A percentile compares a stretch with the other conserved stretches of the same genome.
phyloP scores from a whole-genome alignment of 192 early-diverging fungal species.

The Chytriomyces confervae region DNA sequence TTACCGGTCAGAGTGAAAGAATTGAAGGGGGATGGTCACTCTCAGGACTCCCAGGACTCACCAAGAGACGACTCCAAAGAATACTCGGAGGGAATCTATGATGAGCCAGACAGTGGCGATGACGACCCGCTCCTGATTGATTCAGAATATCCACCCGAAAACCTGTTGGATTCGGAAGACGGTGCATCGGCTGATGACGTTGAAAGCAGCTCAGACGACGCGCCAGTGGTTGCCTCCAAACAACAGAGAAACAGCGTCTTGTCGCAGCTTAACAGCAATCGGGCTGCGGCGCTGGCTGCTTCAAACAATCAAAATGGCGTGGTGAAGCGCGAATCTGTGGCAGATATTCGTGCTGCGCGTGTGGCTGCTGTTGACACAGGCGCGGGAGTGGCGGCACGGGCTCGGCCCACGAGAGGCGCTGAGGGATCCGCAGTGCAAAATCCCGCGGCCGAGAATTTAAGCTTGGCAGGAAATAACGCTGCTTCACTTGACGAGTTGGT shows the following conservation, averaged over 20 bases:
- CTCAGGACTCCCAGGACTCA: conserved; percentile 31
- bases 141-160: conserved; percentile 54
- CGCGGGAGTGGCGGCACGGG: background rate
- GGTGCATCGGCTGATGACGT: conserved; percentile 37
- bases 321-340: background rate
- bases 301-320: background rate
- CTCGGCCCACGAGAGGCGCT: background rate
- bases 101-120: conserved; percentile 33
- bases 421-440: background rate
- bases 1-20: conserved; percentile 60
- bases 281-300: background rate
- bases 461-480: background rate
- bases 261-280: conserved; percentile 33
- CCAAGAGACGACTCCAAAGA: conserved; percentile 18
- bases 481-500: conserved; percentile 51
- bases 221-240: conserved; percentile 12
- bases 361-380: background rate
- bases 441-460: background rate
- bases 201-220: conserved; percentile 19
- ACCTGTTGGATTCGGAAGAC: conserved; percentile 41
- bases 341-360: background rate
- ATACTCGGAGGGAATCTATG: conserved; percentile 32
- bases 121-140: conserved; percentile 43
- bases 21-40: conserved; percentile 53
- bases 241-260: conserved; percentile 33